Evolutionary conservation across 1,284 basidiomycete species (phyloP).

Genomic region (Austroboletus niveus): DNA sequence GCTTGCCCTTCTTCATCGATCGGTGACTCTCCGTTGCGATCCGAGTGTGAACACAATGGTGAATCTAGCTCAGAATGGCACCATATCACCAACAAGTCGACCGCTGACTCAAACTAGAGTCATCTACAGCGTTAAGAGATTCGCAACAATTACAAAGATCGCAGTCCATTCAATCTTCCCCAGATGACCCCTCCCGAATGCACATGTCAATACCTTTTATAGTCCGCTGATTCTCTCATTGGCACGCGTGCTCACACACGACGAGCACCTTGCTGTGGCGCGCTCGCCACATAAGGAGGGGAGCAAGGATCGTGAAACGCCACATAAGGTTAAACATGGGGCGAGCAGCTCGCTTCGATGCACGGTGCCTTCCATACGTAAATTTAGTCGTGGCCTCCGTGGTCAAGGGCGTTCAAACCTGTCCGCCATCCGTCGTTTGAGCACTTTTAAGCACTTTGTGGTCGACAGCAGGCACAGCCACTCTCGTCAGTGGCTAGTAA

Average conservation of each 20-base stretch:
- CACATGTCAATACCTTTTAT: constrained; percentile 3
- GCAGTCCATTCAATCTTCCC: constrained; percentile 2
- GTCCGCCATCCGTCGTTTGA: not conserved
- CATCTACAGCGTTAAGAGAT: constrained; percentile 3
- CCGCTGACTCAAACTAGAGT: not conserved
- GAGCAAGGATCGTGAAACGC: constrained; percentile 5
- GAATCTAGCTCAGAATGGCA: constrained; percentile 3
- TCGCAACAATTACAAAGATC: constrained; percentile 6
- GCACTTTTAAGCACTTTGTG: constrained; percentile 13
- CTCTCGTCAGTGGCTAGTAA: constrained; percentile 15
- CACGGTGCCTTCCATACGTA: constrained; percentile 15
- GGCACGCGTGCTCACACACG: not conserved
- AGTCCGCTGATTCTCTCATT: not conserved
- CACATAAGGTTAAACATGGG: not conserved
- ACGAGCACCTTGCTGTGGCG: constrained; percentile 7
- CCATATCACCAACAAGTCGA: not conserved
- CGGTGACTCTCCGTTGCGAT: constrained; percentile 3
- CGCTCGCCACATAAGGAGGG: constrained; percentile 9
- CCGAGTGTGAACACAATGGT: not conserved
- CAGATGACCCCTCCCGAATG: not conserved
- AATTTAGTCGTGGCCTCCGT: constrained; percentile 20
- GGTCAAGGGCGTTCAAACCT: constrained; percentile 2
- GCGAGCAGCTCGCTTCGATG: not conserved
- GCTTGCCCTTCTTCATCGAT: constrained; percentile 1
- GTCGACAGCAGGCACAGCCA: constrained; percentile 10